These are phyloP conservation scores for Cryptococcus sp. DNA, from an alignment of 1,284 basidiomycete species.

Conservation along the genomic window DNA sequence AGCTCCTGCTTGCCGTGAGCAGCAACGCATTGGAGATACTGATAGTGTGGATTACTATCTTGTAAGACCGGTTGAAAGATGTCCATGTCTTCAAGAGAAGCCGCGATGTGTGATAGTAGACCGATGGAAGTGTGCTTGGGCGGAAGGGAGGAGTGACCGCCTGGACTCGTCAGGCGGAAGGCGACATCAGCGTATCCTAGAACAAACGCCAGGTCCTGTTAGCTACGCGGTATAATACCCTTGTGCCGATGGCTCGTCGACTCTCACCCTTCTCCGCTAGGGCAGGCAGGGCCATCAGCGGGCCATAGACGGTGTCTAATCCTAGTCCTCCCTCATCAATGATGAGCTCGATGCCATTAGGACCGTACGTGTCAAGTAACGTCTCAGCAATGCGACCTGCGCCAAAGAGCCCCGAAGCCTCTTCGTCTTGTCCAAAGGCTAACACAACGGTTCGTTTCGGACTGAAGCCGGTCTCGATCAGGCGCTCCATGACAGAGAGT, in stretches of 20 bases:
- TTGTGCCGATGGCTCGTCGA: not conserved
- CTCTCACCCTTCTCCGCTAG: conserved; percentile 19
- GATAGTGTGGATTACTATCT: not conserved
- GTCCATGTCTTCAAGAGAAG: conserved; percentile 10
- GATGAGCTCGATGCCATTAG: conserved; percentile 13
- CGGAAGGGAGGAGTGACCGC: conserved; percentile 12
- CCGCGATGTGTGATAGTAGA: conserved; percentile 5
- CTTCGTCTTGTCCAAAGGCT: conserved; percentile 20
- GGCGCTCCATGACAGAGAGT: conserved; percentile 13
- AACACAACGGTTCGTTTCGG: conserved; percentile 12
- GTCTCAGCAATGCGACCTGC: conserved; percentile 5
- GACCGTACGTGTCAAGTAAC: conserved; percentile 12
- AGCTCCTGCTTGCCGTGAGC: conserved; percentile 1
- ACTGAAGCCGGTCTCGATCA: conserved; percentile 7
- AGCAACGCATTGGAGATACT: conserved; percentile 10
- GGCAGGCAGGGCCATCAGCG: conserved; percentile 13
- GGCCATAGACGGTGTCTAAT: conserved; percentile 10
- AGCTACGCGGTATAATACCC: not conserved
- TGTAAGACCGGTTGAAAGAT: conserved; percentile 6
- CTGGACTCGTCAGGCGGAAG: conserved; percentile 2
- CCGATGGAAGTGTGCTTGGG: conserved; percentile 17
- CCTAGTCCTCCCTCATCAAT: conserved; percentile 19
- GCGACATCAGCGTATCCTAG: conserved; percentile 15
- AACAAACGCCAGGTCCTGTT: not conserved
- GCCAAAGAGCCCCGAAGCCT: conserved; percentile 8